Evolutionary conservation across 2,329 filamentous ascomycete genomes (phyloP), one percentile per base, ranked within the genome.

Genomic region (Arthroderma sp.): DNA sequence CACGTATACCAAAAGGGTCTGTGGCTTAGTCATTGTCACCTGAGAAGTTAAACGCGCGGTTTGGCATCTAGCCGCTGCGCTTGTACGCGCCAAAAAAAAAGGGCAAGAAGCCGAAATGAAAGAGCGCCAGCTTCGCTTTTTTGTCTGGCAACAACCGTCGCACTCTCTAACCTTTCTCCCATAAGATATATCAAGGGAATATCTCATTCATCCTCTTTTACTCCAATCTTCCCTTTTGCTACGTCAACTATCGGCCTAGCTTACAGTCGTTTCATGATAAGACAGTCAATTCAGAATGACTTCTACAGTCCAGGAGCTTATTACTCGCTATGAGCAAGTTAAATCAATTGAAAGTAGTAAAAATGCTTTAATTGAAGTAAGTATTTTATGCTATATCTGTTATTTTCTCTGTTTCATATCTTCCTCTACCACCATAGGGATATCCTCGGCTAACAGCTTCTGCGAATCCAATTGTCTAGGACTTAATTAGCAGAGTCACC

Each of bases 291-390:
- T 22, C 15, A 22, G 15, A 22, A 50, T 47, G 45, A 56, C 48
- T 44, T 60, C 64, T 55, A 56, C 58, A 36, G 55, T 60, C 36
- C 54, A 56, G 40, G 57, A 56, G 42, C 63, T 61, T 48, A 53
- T 61, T 34, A 59, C 68, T 48, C 66, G 68, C 53, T 70, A 67
- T 58, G 63, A 66, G 48, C 60, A 66, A 47, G 50, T 71, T 44
- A 62, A 62, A 44, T 54, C 59, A 29, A 54, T 68, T 46, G 69
- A 72, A 50, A 59, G 69, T 39, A 62, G 62, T 44, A 71, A 70
- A 51, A 66, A 71, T 54, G 60, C 61, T 42, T 58, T 72, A 38
- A 71, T 72, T 48, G 66, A 71, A 58, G 69, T 71, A 60, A 33
- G 45, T 43, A 9, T 6, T 28, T 31, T 28, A 10, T 29, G 31